These are phyloP conservation scores for apple (Malus domestica) DNA, from an alignment of 306 rosid genomes.

Conservation along the genomic window DNA sequence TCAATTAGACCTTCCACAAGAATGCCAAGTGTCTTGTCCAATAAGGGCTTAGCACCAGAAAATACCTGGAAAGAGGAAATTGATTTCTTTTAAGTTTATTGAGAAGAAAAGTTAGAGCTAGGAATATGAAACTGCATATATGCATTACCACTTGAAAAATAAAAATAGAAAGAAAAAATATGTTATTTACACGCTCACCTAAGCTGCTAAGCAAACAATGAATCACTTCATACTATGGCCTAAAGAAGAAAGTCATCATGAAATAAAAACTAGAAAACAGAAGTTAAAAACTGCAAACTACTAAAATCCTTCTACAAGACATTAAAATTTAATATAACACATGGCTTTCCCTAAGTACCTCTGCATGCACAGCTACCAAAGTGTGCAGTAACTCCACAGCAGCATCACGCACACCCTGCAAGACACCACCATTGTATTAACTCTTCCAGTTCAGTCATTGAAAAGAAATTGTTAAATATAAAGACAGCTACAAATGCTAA, in stretches of 20 bases:
- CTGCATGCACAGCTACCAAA: slow-evolving; percentile 94
- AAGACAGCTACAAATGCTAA: slow-evolving; percentile 11
- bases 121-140: neutral
- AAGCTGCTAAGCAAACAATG: neutral
- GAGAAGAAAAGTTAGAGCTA: slow-evolving; percentile 1
- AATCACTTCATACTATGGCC: neutral
- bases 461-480: neutral
- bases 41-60: slow-evolving; percentile 85
- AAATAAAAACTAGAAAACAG: neutral
- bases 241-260: neutral
- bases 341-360: slow-evolving; percentile 48
- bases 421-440: slow-evolving; percentile 11
- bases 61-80: slow-evolving; percentile 54
- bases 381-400: slow-evolving; percentile 93
- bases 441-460: neutral
- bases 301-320: neutral
- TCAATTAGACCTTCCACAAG: slow-evolving; percentile 97
- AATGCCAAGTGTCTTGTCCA: slow-evolving; percentile 95
- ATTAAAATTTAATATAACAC: neutral
- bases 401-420: slow-evolving; percentile 95
- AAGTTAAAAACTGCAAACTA: neutral
- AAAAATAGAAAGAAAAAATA: neutral
- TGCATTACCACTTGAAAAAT: neutral
- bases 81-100: neutral
- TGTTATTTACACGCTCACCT: neutral